These are phyloP conservation scores for Penicillium sp. DNA, from an alignment of 2,329 filamentous ascomycete species.

Conservation along the genomic window DNA sequence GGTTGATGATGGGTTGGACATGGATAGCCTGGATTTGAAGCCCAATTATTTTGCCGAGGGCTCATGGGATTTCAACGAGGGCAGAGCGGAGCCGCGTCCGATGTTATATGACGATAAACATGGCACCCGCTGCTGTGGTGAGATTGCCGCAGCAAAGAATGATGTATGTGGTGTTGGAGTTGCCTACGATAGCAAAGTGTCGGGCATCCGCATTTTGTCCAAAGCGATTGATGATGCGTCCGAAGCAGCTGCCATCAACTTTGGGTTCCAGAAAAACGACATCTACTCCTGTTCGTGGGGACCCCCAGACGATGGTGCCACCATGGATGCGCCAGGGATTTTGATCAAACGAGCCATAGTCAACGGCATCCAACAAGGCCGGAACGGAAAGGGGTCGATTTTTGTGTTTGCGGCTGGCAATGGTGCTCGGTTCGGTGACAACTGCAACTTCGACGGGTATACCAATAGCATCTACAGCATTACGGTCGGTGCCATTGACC, in stretches of 20 bases:
- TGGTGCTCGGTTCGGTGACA: constrained; percentile 77
- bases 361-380: constrained; percentile 83
- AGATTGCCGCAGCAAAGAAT: constrained; percentile 87
- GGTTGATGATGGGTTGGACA: constrained; percentile 91
- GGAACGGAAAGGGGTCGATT: constrained; percentile 75
- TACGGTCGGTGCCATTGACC: constrained; percentile 87
- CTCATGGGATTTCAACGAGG: constrained; percentile 94
- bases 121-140: constrained; percentile 89
- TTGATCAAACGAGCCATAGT: constrained; percentile 87
- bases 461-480: constrained; percentile 99
- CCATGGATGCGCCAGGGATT: constrained; percentile 89
- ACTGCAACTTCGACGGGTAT: constrained; percentile 99
- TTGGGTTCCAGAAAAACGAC: constrained; percentile 81
- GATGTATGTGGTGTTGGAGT: constrained; percentile 93
- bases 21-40: constrained; percentile 88
- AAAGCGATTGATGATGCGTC: constrained; percentile 87
- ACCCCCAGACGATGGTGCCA: constrained; percentile 82
- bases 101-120: constrained; percentile 79
- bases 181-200: constrained; percentile 83
- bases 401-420: constrained; percentile 98
- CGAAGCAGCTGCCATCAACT: constrained; percentile 88
- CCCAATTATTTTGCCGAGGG: constrained; percentile 90
- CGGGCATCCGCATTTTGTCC: constrained; percentile 87
- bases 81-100: constrained; percentile 69
- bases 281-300: constrained; percentile 99